Percentiles rank a stretch among this genome's conserved stretches.
These are phyloP conservation scores for Limonium bicolor DNA, from an alignment of 148 eudicot species.

Conservation along the genomic window DNA sequence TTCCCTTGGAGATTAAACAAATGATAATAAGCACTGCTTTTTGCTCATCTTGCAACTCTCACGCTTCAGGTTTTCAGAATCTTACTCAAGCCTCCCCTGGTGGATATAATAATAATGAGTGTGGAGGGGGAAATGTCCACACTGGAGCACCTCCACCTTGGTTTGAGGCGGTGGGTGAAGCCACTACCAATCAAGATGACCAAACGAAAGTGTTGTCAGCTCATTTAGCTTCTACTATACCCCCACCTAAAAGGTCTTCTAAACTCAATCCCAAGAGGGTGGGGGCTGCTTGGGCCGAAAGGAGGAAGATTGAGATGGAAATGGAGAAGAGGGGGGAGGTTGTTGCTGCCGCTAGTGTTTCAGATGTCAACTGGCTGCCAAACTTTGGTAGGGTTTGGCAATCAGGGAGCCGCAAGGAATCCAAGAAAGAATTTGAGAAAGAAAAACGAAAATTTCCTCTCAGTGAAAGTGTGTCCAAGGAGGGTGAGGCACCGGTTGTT, in stretches of 20 bases:
- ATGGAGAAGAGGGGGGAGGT: conserved; percentile 71
- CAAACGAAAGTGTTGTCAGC: conserved; percentile 7
- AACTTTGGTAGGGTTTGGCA: conserved; percentile 97
- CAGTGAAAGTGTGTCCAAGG: conserved; percentile 20
- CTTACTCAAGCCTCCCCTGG: conserved; percentile 32
- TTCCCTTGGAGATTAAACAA: neutral
- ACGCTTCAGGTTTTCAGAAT: conserved; percentile 34
- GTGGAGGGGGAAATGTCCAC: conserved; percentile 82
- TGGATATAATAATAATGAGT: conserved; percentile 13
- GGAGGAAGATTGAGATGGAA: conserved; percentile 81
- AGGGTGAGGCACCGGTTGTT: conserved; percentile 19
- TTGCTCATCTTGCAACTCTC: neutral
- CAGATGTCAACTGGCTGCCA: conserved; percentile 78
- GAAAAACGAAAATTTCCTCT: conserved; percentile 20
- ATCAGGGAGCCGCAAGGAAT: conserved; percentile 82
- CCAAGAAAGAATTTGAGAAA: conserved; percentile 64
- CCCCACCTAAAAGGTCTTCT: conserved; percentile 21
- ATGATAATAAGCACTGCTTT: too few species aligned
- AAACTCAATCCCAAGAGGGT: conserved; percentile 89
- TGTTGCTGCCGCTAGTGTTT: conserved; percentile 13
- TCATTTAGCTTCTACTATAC: conserved; percentile 7
- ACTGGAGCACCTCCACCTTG: conserved; percentile 94
- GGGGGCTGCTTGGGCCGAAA: conserved; percentile 99
- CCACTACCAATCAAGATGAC: too few species aligned
- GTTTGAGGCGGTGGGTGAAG: conserved; percentile 46